Evolutionary conservation across 1,284 basidiomycete genomes (phyloP), one percentile per base, ranked within the genome.

Genomic region (Ganoderma sp.): DNA sequence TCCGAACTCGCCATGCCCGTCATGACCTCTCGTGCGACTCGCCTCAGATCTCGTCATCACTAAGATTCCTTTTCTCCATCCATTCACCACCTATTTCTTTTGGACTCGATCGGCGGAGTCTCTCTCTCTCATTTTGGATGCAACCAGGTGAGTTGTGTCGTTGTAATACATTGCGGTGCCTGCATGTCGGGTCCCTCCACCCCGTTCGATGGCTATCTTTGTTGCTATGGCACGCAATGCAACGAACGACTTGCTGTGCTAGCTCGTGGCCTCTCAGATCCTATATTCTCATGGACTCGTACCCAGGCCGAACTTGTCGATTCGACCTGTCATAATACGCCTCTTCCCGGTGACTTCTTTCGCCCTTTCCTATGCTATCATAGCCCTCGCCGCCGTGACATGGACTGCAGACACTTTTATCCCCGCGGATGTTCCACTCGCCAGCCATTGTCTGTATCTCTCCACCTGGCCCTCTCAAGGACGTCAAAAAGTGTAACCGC

Each of bases 391-490:
- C n/a, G 76, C 77, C n/a, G 73, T 77, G n/a, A 71, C 78, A 17
- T 88, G 87, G 87, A 83, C 82, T 3, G 84, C 84, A 14, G 83
- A 83, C 2, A 87, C 87, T 5, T 88, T 89, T 77, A 88, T 83
- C 70, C 88, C 88, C 19, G 80, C 85, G 7, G 80, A 86, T 0
- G 80, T 87, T 61, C 88, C 88, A 17, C 82, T 90, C n/a, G 88
- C 88, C 7, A 88, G 90, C 4, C 81, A 87, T 43, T 82, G 85
- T 2, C 90, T 90, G 5, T 91, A 91, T 73, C 77, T 92, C 32
- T 90, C 86, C 42, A 82, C 85, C 4, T 91, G 89, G 90, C 81
- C 90, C 25, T 77, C 84, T 5, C 88, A 90, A 73, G 81, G 83
- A 2, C 66, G 71, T 28, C 82, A 88, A 14, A 82, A 80, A 66